phyloP scores from a whole-genome alignment of 805 yeast species.

The Nakazawaea laoshanensis region DNA sequence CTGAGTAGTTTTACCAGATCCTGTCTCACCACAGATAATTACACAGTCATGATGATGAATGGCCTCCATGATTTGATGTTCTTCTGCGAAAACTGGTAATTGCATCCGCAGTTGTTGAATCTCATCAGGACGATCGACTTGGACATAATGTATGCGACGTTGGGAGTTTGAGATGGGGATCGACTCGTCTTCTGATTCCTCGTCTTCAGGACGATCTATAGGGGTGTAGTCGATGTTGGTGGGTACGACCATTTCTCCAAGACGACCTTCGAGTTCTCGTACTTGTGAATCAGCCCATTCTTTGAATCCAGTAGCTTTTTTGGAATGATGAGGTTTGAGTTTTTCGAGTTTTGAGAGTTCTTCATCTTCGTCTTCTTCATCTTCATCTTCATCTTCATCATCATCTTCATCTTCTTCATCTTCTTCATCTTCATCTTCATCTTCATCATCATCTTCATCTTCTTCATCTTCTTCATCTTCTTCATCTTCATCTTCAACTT shows the following conservation, averaged over 20 bases:
- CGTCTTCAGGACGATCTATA: constrained; percentile 59
- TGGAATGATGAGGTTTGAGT: constrained; percentile 33
- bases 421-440: constrained; percentile 21
- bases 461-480: constrained; percentile 18
- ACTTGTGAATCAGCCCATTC: constrained; percentile 81
- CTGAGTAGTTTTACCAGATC: constrained; percentile 98
- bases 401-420: constrained; percentile 23
- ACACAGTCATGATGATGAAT: constrained; percentile 86
- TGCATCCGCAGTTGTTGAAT: constrained; percentile 62
- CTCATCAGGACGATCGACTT: constrained; percentile 55
- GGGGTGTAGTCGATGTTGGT: constrained; percentile 50
- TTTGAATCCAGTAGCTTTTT: constrained; percentile 61
- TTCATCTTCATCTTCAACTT: constrained; percentile 18
- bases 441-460: constrained; percentile 17
- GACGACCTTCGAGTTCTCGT: constrained; percentile 54
- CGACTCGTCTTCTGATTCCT: constrained; percentile 52
- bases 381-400: constrained; percentile 23
- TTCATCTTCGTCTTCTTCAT: constrained; percentile 24
- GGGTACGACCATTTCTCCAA: constrained; percentile 35
- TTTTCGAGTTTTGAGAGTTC: constrained; percentile 21
- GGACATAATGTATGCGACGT: constrained; percentile 60
- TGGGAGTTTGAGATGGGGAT: constrained; percentile 45
- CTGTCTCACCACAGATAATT: constrained; percentile 94
- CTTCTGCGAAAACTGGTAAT: constrained; percentile 86
- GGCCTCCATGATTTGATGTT: constrained; percentile 92